These are phyloP conservation scores for Penicillium sp. DNA, from an alignment of 2,329 filamentous ascomycete species.

Conservation along the genomic window DNA sequence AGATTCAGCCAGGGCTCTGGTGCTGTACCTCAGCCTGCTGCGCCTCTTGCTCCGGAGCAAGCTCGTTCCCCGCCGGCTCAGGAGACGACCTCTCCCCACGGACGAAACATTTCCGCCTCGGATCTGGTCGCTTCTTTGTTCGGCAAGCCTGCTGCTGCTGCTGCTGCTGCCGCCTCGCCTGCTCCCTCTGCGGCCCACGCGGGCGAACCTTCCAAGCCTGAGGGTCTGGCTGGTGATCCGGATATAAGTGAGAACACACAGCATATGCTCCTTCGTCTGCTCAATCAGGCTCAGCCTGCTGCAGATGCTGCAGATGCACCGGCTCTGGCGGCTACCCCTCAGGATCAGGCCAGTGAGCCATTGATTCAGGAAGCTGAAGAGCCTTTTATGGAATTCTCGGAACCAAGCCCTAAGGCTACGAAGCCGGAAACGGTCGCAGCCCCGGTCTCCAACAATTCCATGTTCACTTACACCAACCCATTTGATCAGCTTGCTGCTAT, in stretches of 20 bases:
- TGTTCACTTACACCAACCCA: conserved; percentile 74
- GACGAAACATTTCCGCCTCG: conserved; percentile 55
- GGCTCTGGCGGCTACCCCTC: conserved; percentile 42
- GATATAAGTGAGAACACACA: conserved; percentile 74
- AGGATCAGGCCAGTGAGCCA: conserved; percentile 31
- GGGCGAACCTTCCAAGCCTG: conserved; percentile 25
- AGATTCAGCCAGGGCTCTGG: conserved; percentile 62
- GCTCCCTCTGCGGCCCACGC: conserved; percentile 14
- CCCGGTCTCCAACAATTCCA: conserved; percentile 41
- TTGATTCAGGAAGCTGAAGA: conserved; percentile 13
- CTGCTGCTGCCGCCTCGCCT: conserved; percentile 26
- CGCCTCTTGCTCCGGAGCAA: conserved; percentile 29
- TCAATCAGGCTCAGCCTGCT: conserved; percentile 70
- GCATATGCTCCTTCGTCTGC: conserved; percentile 80
- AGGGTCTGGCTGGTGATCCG: conserved; percentile 21
- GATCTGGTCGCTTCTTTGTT: conserved; percentile 63
- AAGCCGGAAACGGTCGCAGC: conserved; percentile 45
- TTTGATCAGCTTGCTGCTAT: conserved; percentile 72
- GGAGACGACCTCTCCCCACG: conserved; percentile 35
- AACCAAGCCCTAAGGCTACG: conserved; percentile 23
- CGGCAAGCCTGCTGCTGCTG: conserved; percentile 45
- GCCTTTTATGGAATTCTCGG: conserved; percentile 20
- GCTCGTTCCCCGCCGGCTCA: conserved; percentile 32
- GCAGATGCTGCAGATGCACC: conserved; percentile 39
- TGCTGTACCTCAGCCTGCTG: conserved; percentile 33